Base-by-base conservation (phyloP, 2,329 filamentous ascomycete genomes). In the Fusarium vanettenii region DNA sequence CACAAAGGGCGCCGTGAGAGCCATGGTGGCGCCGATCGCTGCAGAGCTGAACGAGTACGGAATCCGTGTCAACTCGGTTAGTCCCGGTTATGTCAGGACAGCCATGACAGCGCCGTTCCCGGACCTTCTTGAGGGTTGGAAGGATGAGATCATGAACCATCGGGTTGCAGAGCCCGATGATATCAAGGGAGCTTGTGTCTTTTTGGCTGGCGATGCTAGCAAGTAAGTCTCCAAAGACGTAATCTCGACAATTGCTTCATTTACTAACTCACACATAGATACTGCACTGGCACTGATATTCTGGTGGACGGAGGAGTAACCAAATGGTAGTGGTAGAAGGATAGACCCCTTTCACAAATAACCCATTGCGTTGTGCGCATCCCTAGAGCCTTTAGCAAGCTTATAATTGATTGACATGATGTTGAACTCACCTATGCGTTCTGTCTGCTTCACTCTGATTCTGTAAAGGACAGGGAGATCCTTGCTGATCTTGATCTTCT, bases 91-190 rank as follows among this genome's bases (percentile, higher is more conserved):
- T 61, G 82, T 85, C 29, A 79, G 79, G 68, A 85, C 86, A 0
- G 85, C 84, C 6, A 83, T 88, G 82, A 87, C 86, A 7, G 79
- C 82, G 9, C 75, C 80, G 39, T 88, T 87, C 59, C 83, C 85
- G 5, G 81, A 88, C 74, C 80, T 88, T 2, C 73, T 87, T 1
- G 86, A 87, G 56, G 80, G 82, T 6, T 88, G 86, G 86, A 87
- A 87, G 71, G 81, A 84, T 6, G 86, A 87, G 69, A 85, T 85
- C 10, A 88, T 88, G 85, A 86, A 85, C 37, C 80, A 82, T 7
- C 79, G 85, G 1, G 83, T 88, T 14, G 86, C 85, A 2, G 82
- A 86, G 73, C 86, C 87, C 0, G 85, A 88, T 66, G 86, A 88
- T 61, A 86, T 89, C 33, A 85, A 84, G 76, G 86, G 86, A 13